phyloP scores from a whole-genome alignment of 2,329 filamentous ascomycete species.

The Decorospora gaudefroyi region DNA sequence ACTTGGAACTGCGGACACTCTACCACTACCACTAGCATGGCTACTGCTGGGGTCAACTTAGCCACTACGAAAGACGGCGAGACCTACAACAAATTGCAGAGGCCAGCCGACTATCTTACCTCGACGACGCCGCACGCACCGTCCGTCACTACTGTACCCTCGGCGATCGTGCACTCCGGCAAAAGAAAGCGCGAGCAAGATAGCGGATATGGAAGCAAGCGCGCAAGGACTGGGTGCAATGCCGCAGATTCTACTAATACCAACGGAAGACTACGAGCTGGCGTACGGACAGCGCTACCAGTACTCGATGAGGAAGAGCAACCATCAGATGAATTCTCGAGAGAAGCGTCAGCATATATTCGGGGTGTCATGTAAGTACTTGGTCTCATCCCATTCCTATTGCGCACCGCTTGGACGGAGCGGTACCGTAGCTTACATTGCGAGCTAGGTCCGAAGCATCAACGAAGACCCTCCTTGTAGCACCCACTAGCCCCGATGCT shows the following conservation, averaged over 20 bases:
- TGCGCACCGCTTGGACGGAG: too few relatives aligned
- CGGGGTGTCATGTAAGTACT: constrained; percentile 40
- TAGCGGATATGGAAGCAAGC: constrained; percentile 22
- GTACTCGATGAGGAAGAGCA: constrained; percentile 35
- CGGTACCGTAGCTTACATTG: constrained; percentile 24
- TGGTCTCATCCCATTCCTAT: background rate
- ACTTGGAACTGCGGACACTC: background rate
- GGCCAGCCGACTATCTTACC: constrained; percentile 38
- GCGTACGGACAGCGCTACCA: constrained; percentile 40
- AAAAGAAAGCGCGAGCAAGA: constrained; percentile 34
- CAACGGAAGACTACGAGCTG: constrained; percentile 14
- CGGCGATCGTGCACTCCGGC: constrained; percentile 7
- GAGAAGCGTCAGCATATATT: constrained; percentile 43
- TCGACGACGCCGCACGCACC: constrained; percentile 16
- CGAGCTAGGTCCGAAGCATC: constrained; percentile 71
- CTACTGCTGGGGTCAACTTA: constrained; percentile 30
- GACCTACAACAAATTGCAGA: constrained; percentile 45
- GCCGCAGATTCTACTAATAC: background rate
- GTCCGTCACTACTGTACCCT: constrained; percentile 1
- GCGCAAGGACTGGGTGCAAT: constrained; percentile 15
- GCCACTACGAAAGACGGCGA: constrained; percentile 44
- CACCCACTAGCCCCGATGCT: constrained; percentile 31
- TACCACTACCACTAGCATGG: constrained; percentile 25
- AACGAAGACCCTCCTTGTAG: constrained; percentile 70
- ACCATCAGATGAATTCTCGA: constrained; percentile 32